A percentile compares a stretch with the other conserved stretches of the same genome.
Evolutionary conservation across 768 basidiomycete species (phyloP).

Genomic region (Leccinum barrowsii): DNA sequence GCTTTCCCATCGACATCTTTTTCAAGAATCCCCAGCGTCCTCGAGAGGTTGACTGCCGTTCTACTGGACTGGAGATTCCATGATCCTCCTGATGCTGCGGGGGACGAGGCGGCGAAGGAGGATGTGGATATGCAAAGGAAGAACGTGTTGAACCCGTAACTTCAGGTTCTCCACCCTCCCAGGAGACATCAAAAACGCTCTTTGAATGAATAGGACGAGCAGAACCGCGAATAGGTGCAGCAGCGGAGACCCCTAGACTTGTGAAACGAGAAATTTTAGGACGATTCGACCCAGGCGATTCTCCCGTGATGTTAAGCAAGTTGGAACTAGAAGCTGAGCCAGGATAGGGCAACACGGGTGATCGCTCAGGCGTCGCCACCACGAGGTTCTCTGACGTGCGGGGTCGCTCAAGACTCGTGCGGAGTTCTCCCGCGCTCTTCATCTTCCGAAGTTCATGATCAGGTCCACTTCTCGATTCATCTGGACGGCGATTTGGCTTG

Average conservation of each 20-base stretch:
- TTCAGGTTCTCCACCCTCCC: constrained; percentile 29
- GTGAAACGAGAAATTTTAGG: constrained; percentile 53
- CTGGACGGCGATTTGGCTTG: constrained; percentile 24
- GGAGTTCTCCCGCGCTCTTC: constrained; percentile 85
- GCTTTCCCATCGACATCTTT: constrained; percentile 98
- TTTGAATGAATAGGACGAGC: constrained; percentile 39
- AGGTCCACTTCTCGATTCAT: constrained; percentile 41
- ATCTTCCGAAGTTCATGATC: constrained; percentile 73
- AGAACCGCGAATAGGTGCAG: constrained; percentile 32
- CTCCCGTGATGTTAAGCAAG: constrained; percentile 39
- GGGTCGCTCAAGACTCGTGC: constrained; percentile 34
- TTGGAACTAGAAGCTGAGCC: constrained; percentile 72
- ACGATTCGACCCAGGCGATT: constrained; percentile 34
- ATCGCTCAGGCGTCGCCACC: constrained; percentile 36
- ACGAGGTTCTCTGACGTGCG: constrained; percentile 25
- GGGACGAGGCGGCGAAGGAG: constrained; percentile 27
- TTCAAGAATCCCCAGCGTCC: constrained; percentile 94
- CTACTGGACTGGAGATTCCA: constrained; percentile 20
- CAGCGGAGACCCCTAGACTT: constrained; percentile 54
- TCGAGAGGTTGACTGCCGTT: constrained; percentile 26
- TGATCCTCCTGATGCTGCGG: constrained; percentile 11
- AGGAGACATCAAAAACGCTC: constrained; percentile 49
- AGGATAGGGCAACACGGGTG: constrained; percentile 47
- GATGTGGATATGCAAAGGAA: constrained; percentile 23
- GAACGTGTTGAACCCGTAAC: constrained; percentile 16